Conservation (phyloP, 768 basidiomycete genomes). For the Clitopilus hobsonii region DNA sequence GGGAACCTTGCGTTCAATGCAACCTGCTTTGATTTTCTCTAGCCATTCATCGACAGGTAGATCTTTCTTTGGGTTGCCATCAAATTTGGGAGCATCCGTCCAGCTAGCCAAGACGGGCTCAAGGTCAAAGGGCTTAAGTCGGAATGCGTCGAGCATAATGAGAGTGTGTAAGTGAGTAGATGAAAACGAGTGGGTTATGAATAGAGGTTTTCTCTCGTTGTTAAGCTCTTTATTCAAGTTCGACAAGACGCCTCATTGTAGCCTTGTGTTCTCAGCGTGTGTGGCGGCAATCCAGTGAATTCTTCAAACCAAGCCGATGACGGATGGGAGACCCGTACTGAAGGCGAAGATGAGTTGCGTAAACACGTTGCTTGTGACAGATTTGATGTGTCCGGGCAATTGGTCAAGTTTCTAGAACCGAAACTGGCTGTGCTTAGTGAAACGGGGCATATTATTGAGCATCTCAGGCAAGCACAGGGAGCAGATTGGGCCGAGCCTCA, state of each 20-base stretch:
- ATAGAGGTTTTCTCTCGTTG: background rate
- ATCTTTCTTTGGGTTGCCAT: conserved; percentile 68
- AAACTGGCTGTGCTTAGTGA: background rate
- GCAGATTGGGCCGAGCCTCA: no score
- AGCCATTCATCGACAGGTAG: conserved; percentile 70
- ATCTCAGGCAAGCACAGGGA: no score
- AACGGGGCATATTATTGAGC: background rate
- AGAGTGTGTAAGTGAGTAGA: conserved; percentile 3
- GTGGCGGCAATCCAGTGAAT: conserved; percentile 1
- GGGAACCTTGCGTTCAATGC: conserved; percentile 63
- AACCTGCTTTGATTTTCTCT: conserved; percentile 66
- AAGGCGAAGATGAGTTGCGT: conserved; percentile 6
- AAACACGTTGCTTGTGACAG: conserved; percentile 14
- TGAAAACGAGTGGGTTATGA: conserved; percentile 1
- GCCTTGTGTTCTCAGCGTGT: conserved; percentile 9
- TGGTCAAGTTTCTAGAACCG: background rate
- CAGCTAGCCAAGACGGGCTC: conserved; percentile 63
- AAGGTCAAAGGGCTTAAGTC: conserved; percentile 73
- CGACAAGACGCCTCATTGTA: conserved; percentile 16
- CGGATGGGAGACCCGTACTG: conserved; percentile 1
- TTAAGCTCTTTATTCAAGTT: conserved; percentile 9
- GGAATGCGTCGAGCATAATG: conserved; percentile 70
- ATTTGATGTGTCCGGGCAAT: background rate
- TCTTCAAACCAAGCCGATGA: background rate
- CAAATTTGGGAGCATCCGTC: conserved; percentile 62